Evolutionary conservation across 495 filamentous ascomycete species (phyloP).

Genomic region (Aspergillus haitiensis): DNA sequence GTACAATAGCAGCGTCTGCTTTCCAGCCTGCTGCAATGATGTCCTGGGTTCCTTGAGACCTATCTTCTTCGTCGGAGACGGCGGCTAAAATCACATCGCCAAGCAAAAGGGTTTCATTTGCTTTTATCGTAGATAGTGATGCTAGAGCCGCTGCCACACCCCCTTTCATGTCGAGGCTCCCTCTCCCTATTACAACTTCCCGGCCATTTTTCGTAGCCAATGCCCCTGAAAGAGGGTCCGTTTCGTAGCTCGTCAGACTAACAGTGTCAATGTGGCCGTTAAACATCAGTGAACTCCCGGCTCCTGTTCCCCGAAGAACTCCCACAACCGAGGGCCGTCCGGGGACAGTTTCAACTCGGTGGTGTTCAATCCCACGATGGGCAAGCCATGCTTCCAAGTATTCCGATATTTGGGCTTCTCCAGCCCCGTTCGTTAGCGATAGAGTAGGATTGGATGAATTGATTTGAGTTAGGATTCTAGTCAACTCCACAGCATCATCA

Average conservation of each 20-base stretch:
- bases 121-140: slow-evolving; percentile 33
- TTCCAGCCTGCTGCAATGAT: slow-evolving; percentile 49
- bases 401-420: slow-evolving; percentile 43
- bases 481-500: slow-evolving; percentile 39
- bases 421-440: slow-evolving; percentile 36
- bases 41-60: slow-evolving; percentile 46
- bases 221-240: slow-evolving; percentile 40
- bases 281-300: slow-evolving; percentile 49
- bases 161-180: slow-evolving; percentile 50
- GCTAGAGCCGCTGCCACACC: slow-evolving; percentile 46
- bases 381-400: slow-evolving; percentile 47
- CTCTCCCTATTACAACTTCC: slow-evolving; percentile 42
- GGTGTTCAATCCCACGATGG: slow-evolving; percentile 46
- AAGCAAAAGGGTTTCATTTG: slow-evolving; percentile 24
- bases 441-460: slow-evolving; percentile 48
- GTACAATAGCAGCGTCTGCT: slow-evolving; percentile 46
- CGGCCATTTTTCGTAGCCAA: slow-evolving; percentile 35
- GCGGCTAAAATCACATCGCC: slow-evolving; percentile 50
- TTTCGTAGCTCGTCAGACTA: slow-evolving; percentile 44
- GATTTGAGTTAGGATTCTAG: slow-evolving; percentile 41
- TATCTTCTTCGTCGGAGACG: slow-evolving; percentile 51
- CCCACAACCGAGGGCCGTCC: slow-evolving; percentile 51
- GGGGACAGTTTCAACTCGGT: slow-evolving; percentile 41
- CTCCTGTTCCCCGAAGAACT: slow-evolving; percentile 42
- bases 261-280: slow-evolving; percentile 54